Base-by-base conservation (phyloP, 108 stramenopile species). In the Nitzschia palea region DNA sequence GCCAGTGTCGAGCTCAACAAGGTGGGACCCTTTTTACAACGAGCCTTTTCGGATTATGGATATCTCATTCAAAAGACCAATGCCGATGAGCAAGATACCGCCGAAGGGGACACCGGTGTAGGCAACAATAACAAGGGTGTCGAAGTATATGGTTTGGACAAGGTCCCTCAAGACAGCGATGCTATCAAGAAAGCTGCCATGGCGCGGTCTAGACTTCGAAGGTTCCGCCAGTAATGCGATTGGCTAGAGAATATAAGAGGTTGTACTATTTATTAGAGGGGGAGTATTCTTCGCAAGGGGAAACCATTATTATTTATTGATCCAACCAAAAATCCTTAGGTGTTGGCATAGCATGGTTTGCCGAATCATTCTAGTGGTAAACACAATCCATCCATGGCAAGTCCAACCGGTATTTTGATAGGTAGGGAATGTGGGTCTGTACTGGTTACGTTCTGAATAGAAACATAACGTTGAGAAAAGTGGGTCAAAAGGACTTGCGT, bases 381-480 rank as follows among this genome's bases (percentile, higher is more conserved):
- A 17, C 48, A 35, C 34, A 73, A 34, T 9, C 72, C 72, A 57
- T 73, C 72, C 57, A 60, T 65, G 9, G 72, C 72, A 8, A 58
- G 47, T 5, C 72, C 72, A n/a, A 73, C 57, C 2, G 64, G 64
- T 8, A 70, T n/a, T 20, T 10, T 5, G 4, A 20, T 18, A 5
- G 4, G 15, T 20, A 20, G 22, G 12, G 10, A 40, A 40, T 40
- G 10, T 4, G 9, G 4, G 47, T 48, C 18, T 18, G 9, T 20
- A 4, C 17, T 20, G 4, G 47, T 5, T n/a, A 48, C 47, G 9
- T 12, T 20, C 47, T 48, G 3, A 12, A 53, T 28, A 2, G 45
- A 48, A 17, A 60, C 34, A 44, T 68, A 68, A 0, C 98, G 90
- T 77, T 97, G 97, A 3, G 95, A 96, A 74, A 99, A 99, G 71